Percentiles rank a stretch among this genome's conserved stretches.
phyloP scores from a whole-genome alignment of 2,329 filamentous ascomycete species.

The Rhynchosporium secalis region DNA sequence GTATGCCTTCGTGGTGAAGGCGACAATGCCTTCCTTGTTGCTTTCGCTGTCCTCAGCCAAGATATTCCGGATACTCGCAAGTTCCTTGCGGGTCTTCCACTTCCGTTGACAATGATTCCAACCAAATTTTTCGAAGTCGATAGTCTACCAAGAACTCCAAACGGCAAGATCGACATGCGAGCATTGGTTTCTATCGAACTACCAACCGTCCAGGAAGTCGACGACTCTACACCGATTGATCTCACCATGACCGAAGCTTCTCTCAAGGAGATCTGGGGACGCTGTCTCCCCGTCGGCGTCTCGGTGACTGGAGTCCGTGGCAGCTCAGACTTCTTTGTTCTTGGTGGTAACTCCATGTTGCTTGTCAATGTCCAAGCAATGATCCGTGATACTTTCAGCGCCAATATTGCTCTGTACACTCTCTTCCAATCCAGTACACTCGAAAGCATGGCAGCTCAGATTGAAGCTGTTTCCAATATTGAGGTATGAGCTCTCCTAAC shows the following conservation, averaged over 20 bases:
- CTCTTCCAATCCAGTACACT: constrained; percentile 35
- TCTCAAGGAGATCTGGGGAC: constrained; percentile 12
- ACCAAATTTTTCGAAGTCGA: constrained; percentile 35
- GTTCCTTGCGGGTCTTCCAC: constrained; percentile 21
- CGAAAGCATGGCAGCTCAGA: constrained; percentile 24
- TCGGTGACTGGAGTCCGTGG: constrained; percentile 7
- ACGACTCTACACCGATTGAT: constrained; percentile 10
- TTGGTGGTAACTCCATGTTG: constrained; percentile 43
- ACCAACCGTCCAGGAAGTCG: not conserved
- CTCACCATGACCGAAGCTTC: constrained; percentile 10
- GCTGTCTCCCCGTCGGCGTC: constrained; percentile 12
- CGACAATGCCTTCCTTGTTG: constrained; percentile 39
- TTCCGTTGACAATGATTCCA: constrained; percentile 44
- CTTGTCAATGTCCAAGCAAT: constrained; percentile 37
- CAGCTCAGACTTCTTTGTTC: constrained; percentile 37
- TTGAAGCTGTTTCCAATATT: not conserved
- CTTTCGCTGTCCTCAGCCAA: constrained; percentile 40
- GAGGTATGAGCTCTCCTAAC: not conserved
- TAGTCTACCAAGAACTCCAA: constrained; percentile 37
- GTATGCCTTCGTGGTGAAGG: constrained; percentile 31
- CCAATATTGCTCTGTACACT: constrained; percentile 28
- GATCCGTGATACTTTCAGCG: constrained; percentile 33
- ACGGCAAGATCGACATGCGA: constrained; percentile 41
- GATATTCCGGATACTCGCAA: constrained; percentile 11
- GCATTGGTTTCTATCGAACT: constrained; percentile 22